A percentile compares a stretch with the other conserved stretches of the same genome.
phyloP scores from a whole-genome alignment of 331 rosid species.

The Rhamnella rubrinervis region DNA sequence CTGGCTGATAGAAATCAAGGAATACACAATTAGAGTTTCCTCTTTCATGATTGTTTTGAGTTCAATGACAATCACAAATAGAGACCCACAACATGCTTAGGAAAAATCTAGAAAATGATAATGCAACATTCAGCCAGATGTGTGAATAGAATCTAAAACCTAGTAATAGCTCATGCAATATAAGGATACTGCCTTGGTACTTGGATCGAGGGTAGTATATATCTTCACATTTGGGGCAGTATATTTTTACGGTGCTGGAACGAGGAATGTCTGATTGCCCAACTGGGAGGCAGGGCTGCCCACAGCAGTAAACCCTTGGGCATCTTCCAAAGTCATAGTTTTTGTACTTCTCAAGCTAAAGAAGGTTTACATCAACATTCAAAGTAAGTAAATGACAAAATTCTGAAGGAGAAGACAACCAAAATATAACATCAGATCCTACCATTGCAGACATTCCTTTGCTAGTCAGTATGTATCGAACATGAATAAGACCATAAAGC shows the following conservation, averaged over 20 bases:
- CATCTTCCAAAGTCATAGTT: conserved; percentile 97
- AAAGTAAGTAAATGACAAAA: neutral
- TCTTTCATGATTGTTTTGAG: no score
- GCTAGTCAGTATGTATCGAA: conserved; percentile 78
- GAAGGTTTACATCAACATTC: conserved; percentile 7
- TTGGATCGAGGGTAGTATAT: conserved; percentile 96
- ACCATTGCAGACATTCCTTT: conserved; percentile 97
- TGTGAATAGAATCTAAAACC: conserved; percentile 1
- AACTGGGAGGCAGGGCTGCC: conserved; percentile 98
- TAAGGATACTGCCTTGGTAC: conserved; percentile 99
- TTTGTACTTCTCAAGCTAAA: conserved; percentile 82
- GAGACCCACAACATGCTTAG: neutral
- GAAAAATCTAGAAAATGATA: neutral
- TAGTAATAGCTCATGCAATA: conserved; percentile 5
- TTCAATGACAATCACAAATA: no score
- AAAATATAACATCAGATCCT: conserved; percentile 15
- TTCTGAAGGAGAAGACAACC: neutral
- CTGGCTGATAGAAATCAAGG: neutral
- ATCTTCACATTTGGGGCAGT: conserved; percentile 98
- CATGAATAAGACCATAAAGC: conserved; percentile 94
- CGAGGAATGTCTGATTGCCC: conserved; percentile 98
- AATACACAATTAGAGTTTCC: neutral
- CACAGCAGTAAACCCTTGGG: conserved; percentile 98
- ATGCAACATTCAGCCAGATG: conserved; percentile 7
- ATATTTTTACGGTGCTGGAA: conserved; percentile 91